Conservation (phyloP, 345 rosid genomes). For the Cardamine occulta region DNA sequence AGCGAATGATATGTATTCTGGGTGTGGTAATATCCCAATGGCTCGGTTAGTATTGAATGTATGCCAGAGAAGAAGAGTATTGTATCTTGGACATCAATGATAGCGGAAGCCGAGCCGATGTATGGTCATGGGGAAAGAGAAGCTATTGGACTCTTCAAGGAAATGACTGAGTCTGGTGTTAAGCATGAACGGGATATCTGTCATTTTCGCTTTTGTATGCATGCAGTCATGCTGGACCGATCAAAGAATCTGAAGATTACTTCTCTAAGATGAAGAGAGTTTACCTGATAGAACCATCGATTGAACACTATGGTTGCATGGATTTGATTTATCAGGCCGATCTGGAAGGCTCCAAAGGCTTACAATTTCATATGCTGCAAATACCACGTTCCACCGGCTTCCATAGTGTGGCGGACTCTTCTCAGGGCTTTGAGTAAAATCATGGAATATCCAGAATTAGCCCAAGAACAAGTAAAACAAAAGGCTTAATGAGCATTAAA, state of each 20-base stretch:
- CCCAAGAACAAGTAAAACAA: conserved; percentile 56
- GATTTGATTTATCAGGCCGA: conserved; percentile 62
- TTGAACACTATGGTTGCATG: conserved; percentile 68
- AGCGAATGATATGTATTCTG: conserved; percentile 66
- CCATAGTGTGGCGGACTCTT: conserved; percentile 57
- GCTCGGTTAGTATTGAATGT: conserved; percentile 53
- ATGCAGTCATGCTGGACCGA: conserved; percentile 73
- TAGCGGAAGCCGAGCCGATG: conserved; percentile 59
- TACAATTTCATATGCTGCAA: conserved; percentile 48
- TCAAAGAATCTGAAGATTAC: conserved; percentile 53
- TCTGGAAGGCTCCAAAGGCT: conserved; percentile 56
- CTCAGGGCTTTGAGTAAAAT: conserved; percentile 60
- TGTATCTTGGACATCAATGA: conserved; percentile 66
- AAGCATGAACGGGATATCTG: conserved; percentile 58
- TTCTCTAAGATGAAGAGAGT: conserved; percentile 51
- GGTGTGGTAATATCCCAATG: conserved; percentile 58
- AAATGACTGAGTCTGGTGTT: conserved; percentile 46
- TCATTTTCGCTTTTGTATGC: conserved; percentile 59
- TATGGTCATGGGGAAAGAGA: conserved; percentile 61
- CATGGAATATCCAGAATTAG: conserved; percentile 59
- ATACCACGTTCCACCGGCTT: conserved; percentile 59
- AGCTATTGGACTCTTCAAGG: conserved; percentile 52
- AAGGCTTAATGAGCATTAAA: conserved; percentile 50
- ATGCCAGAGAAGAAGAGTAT: conserved; percentile 46
- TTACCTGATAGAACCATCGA: conserved; percentile 49